Conservation (phyloP, 1,139 yeast genomes). For the Trichomonascaceae sp. region DNA sequence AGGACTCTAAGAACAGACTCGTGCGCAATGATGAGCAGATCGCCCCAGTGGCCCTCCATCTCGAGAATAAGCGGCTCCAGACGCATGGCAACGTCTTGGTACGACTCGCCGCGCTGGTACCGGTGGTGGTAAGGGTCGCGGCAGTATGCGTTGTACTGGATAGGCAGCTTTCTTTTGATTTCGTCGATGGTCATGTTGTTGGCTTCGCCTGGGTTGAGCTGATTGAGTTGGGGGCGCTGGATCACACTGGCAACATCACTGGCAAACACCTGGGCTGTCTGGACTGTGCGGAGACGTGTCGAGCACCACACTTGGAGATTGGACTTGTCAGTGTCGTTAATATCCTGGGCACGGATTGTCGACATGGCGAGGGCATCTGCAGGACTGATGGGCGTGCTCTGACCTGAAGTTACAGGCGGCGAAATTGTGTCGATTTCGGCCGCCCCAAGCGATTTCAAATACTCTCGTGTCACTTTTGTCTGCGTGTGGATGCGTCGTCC, state of each 20-base stretch:
- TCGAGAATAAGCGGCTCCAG: slow-evolving; percentile 88
- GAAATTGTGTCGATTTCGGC: slow-evolving; percentile 6
- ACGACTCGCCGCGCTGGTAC: slow-evolving; percentile 84
- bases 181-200: slow-evolving; percentile 55
- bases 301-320: slow-evolving; percentile 73
- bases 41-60: slow-evolving; percentile 84
- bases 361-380: slow-evolving; percentile 17
- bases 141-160: slow-evolving; percentile 50
- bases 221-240: slow-evolving; percentile 74
- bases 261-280: slow-evolving; percentile 59
- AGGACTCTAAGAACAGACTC: slow-evolving; percentile 79
- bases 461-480: slow-evolving; percentile 4
- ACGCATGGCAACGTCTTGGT: slow-evolving; percentile 89
- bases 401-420: slow-evolving; percentile 15
- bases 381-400: slow-evolving; percentile 16
- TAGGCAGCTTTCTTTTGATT: slow-evolving; percentile 47
- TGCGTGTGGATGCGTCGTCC: slow-evolving; percentile 7
- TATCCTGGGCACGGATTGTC: slow-evolving; percentile 15
- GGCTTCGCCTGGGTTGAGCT: slow-evolving; percentile 81
- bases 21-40: slow-evolving; percentile 82
- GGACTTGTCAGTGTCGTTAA: slow-evolving; percentile 13
- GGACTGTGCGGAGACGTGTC: slow-evolving; percentile 69
- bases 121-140: slow-evolving; percentile 88
- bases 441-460: slow-evolving; percentile 6
- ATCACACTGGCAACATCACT: slow-evolving; percentile 46